phyloP scores from a whole-genome alignment of 192 early-diverging fungal species.

The Umbelopsis sp. region DNA sequence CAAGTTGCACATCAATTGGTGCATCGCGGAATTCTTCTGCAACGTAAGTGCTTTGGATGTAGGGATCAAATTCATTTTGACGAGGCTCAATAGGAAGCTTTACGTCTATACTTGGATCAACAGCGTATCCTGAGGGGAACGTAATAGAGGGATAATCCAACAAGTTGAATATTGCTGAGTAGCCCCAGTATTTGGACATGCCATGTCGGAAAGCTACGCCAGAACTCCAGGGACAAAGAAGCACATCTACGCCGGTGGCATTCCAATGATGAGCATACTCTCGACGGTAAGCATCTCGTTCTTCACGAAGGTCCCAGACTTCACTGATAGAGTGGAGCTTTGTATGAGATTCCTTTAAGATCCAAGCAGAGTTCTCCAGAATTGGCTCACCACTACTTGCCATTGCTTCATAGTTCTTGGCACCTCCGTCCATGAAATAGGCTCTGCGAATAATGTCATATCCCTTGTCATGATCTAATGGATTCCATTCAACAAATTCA shows the following conservation, averaged over 20 bases:
- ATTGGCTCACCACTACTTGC: slow-evolving; percentile 15
- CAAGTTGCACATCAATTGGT: slow-evolving; percentile 17
- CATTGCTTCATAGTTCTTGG: slow-evolving; percentile 17
- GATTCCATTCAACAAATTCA: slow-evolving; percentile 16
- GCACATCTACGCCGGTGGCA: slow-evolving; percentile 9
- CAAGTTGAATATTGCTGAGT: slow-evolving; percentile 5
- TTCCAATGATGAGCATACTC: slow-evolving; percentile 16
- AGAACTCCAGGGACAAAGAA: slow-evolving; percentile 15
- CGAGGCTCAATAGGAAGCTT: slow-evolving; percentile 14
- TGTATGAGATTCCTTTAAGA: slow-evolving; percentile 15
- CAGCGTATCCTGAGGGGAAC: slow-evolving; percentile 13
- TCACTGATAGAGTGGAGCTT: slow-evolving; percentile 8
- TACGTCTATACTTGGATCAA: slow-evolving; percentile 11
- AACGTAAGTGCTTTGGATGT: slow-evolving; percentile 16
- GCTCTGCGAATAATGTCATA: slow-evolving; percentile 13
- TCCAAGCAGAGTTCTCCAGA: slow-evolving; percentile 15
- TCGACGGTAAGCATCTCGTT: slow-evolving; percentile 15
- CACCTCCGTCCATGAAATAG: slow-evolving; percentile 15
- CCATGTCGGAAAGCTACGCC: slow-evolving; percentile 16
- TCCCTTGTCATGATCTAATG: slow-evolving; percentile 14
- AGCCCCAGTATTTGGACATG: slow-evolving; percentile 15
- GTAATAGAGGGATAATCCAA: slow-evolving; percentile 10
- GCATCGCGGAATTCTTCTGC: slow-evolving; percentile 13
- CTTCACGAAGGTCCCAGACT: slow-evolving; percentile 15
- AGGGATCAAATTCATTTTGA: slow-evolving; percentile 16